Conservation (phyloP, 768 basidiomycete genomes). For the Leccinellum albellum region DNA sequence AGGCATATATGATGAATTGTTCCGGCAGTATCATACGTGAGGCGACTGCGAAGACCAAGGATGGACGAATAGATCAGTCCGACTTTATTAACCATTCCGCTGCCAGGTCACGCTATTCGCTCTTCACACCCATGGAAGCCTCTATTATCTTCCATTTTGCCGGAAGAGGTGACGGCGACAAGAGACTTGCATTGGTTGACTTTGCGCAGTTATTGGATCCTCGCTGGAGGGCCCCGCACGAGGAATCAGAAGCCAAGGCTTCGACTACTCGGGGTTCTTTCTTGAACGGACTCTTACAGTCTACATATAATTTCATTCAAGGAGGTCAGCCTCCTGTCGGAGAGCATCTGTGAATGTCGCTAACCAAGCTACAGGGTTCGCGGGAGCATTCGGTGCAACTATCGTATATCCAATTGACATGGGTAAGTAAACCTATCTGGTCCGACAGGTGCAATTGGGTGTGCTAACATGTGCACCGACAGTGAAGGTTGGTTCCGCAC, state of each 20-base stretch:
- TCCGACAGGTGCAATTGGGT: not conserved
- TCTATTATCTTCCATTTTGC: conserved; percentile 98
- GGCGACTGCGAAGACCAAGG: conserved; percentile 84
- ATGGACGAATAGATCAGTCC: conserved; percentile 92
- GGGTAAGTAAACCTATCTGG: conserved; percentile 46
- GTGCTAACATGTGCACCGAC: conserved; percentile 10
- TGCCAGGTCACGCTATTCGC: conserved; percentile 82
- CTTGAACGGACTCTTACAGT: conserved; percentile 57
- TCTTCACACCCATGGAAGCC: conserved; percentile 98
- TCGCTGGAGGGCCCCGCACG: conserved; percentile 74
- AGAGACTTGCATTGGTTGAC: conserved; percentile 80
- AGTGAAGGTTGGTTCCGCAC: conserved; percentile 64
- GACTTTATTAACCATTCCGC: conserved; percentile 92
- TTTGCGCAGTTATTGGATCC: conserved; percentile 93
- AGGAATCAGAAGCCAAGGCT: conserved; percentile 39
- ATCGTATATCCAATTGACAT: conserved; percentile 96
- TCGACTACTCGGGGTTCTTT: conserved; percentile 38
- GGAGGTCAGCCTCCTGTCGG: conserved; percentile 52
- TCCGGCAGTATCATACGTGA: conserved; percentile 74
- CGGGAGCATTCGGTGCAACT: conserved; percentile 94
- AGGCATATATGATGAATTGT: conserved; percentile 1
- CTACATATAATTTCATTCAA: conserved; percentile 81
- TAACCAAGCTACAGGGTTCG: conserved; percentile 56
- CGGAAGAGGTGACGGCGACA: conserved; percentile 64
- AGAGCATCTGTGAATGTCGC: not conserved